A percentile compares a stretch with the other conserved stretches of the same genome.
phyloP scores from a whole-genome alignment of 2,329 filamentous ascomycete species.

The Dothidotthia symphoricarpi region DNA sequence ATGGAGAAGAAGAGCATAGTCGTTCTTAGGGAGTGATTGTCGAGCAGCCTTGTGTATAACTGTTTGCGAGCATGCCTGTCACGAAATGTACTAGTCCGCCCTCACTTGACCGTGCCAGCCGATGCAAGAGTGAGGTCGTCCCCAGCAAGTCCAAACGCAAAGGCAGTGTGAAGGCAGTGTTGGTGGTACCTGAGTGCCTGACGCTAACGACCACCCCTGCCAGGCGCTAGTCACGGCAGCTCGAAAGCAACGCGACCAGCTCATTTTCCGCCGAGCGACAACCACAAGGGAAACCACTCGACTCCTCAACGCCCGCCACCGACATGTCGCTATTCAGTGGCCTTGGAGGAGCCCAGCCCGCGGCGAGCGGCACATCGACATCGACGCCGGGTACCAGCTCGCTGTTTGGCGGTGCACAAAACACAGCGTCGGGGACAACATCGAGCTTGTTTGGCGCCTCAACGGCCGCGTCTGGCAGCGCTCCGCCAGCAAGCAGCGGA shows the following conservation, averaged over 20 bases:
- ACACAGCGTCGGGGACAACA: conserved; percentile 23
- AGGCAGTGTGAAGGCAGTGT: too few relatives aligned
- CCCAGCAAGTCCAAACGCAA: too few relatives aligned
- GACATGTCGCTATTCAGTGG: conserved; percentile 38
- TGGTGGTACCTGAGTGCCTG: too few relatives aligned
- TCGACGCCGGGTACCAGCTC: conserved; percentile 16
- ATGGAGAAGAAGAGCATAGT: not conserved
- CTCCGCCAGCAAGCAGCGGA: conserved; percentile 30
- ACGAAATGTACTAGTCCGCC: too few relatives aligned
- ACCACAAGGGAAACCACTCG: too few relatives aligned
- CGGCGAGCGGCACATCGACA: conserved; percentile 25
- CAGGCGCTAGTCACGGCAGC: too few relatives aligned
- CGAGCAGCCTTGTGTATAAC: conserved; percentile 1
- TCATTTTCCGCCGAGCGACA: conserved; percentile 17
- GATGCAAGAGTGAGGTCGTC: too few relatives aligned
- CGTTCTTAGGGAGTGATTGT: not conserved
- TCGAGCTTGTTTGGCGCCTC: conserved; percentile 31
- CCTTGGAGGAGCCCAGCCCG: conserved; percentile 30
- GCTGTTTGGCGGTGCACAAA: conserved; percentile 29
- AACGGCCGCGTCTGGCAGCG: conserved; percentile 23
- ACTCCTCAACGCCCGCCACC: conserved; percentile 26
- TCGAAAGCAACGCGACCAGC: conserved; percentile 25
- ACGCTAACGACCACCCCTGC: too few relatives aligned
- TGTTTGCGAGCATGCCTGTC: conserved; percentile 5
- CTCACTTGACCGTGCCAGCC: too few relatives aligned